phyloP scores from a whole-genome alignment of 306 rosid species.

The Quercus rubra region DNA sequence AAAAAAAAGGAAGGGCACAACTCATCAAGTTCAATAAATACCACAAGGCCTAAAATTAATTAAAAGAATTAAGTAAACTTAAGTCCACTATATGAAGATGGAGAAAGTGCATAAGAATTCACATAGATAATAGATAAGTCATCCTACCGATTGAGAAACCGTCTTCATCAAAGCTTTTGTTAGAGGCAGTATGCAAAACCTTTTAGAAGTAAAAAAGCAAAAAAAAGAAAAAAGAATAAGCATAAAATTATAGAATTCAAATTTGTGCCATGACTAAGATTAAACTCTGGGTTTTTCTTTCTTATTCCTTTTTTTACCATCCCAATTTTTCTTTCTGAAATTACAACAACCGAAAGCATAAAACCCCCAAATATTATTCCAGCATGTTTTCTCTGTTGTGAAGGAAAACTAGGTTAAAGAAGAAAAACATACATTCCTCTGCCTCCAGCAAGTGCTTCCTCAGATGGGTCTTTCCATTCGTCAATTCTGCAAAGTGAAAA shows the following conservation, averaged over 20 bases:
- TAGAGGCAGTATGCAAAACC: conserved; percentile 86
- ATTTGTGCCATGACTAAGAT: neutral
- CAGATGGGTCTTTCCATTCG: conserved; percentile 84
- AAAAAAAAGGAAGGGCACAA: neutral
- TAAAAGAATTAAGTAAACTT: neutral
- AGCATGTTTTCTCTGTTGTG: neutral
- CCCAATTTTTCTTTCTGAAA: conserved; percentile 4
- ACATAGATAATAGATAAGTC: neutral
- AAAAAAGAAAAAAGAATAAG: conserved; percentile 2
- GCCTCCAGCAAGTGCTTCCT: conserved; percentile 89
- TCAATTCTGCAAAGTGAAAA: conserved; percentile 55
- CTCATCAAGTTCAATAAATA: neutral
- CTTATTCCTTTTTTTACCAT: neutral
- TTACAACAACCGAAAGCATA: neutral
- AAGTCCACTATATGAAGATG: neutral
- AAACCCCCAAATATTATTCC: neutral
- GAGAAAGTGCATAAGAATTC: neutral
- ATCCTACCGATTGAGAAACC: conserved; percentile 70
- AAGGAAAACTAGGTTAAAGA: neutral
- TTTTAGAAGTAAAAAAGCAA: conserved; percentile 14
- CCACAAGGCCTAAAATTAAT: neutral
- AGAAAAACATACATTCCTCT: conserved; percentile 70
- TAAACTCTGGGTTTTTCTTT: too few species aligned
- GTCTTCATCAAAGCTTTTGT: conserved; percentile 48
- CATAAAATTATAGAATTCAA: neutral